phyloP scores from a whole-genome alignment of 768 basidiomycete genomes.

The Suillus variegatus region DNA sequence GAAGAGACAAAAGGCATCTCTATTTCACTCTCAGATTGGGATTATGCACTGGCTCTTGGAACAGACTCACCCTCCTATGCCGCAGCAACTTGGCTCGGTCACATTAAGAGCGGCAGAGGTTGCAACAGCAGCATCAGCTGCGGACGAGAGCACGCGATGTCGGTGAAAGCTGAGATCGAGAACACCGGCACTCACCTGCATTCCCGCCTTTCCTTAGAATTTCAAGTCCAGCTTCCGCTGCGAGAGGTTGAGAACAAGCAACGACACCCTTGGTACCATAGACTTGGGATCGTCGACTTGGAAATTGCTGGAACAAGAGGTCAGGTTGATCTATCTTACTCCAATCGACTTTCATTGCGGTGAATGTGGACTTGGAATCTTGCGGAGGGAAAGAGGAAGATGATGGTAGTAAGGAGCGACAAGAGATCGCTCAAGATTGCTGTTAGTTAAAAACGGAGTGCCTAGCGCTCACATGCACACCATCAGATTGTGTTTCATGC shows the following conservation, averaged over 20 bases:
- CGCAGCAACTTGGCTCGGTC: constrained; percentile 84
- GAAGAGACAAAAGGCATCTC: constrained; percentile 92
- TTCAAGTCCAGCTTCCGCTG: constrained; percentile 89
- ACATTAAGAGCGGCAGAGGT: constrained; percentile 91
- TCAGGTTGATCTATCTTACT: constrained; percentile 68
- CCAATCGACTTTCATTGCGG: constrained; percentile 48
- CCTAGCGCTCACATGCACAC: constrained; percentile 1
- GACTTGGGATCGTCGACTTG: constrained; percentile 84
- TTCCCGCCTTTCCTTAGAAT: constrained; percentile 93
- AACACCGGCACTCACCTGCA: constrained; percentile 61
- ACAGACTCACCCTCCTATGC: constrained; percentile 79
- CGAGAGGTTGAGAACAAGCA: constrained; percentile 87
- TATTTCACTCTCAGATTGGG: constrained; percentile 30
- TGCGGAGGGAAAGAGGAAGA: background rate
- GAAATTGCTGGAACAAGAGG: constrained; percentile 65
- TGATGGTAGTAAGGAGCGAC: constrained; percentile 2
- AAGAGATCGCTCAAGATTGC: background rate
- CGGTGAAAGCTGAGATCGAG: constrained; percentile 1
- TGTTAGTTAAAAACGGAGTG: background rate
- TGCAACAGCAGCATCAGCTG: constrained; percentile 94
- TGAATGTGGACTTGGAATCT: constrained; percentile 15
- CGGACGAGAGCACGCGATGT: background rate
- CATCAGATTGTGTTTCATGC: background rate
- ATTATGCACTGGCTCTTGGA: background rate
- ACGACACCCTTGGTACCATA: constrained; percentile 89